Conservation (phyloP, 352 stramenopile genomes). For the Chrysophaeum taylorii region DNA sequence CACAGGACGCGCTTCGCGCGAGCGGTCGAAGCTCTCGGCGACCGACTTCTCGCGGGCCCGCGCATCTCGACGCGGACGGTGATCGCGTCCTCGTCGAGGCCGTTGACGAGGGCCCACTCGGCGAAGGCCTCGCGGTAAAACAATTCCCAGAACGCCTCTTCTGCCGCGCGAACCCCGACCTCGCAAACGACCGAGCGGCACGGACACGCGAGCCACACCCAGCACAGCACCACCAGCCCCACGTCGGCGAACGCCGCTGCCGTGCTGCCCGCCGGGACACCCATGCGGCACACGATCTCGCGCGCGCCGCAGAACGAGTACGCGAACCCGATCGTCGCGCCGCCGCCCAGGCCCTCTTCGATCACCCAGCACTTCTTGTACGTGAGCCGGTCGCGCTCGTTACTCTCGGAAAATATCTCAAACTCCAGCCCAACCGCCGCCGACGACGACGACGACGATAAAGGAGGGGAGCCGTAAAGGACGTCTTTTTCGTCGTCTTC, state of each 20-base stretch:
- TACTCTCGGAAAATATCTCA: too few species aligned
- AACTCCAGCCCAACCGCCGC: too few species aligned
- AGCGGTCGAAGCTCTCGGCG: too few species aligned
- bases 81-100: neutral
- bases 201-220: neutral
- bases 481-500: too few species aligned
- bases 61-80: neutral
- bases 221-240: slow-evolving; percentile 12
- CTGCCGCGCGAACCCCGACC: neutral
- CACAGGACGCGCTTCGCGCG: neutral
- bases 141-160: neutral
- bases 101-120: neutral
- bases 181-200: neutral
- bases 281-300: neutral
- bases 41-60: neutral
- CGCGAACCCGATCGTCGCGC: too few species aligned
- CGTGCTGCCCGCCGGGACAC: neutral
- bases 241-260: neutral
- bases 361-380: slow-evolving; percentile 4
- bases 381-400: neutral
- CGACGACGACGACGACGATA: too few species aligned
- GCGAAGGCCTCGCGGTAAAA: slow-evolving; percentile 10
- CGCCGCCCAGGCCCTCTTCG: too few species aligned
- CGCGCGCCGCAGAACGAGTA: neutral
- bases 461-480: too few species aligned